Conservation (phyloP, 1,284 basidiomycete genomes). For the Moesziomyces antarcticus region DNA sequence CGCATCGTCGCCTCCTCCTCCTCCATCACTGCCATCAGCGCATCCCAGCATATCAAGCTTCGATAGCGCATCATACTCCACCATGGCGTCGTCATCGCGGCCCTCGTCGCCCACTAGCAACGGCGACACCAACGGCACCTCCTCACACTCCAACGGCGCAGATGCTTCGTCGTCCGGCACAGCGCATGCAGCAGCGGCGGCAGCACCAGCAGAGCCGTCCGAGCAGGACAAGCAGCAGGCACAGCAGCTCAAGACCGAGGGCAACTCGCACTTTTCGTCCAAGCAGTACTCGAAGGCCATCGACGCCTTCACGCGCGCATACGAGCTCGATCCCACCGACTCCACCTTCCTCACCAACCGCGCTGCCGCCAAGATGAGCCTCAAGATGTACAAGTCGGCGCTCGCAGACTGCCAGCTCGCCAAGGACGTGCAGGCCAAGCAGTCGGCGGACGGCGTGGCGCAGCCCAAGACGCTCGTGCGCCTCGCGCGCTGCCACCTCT, state of each 20-base stretch:
- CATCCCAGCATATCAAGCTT: background rate
- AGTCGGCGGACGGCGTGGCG: conserved; percentile 26
- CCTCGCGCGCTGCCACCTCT: conserved; percentile 59
- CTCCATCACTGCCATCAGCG: background rate
- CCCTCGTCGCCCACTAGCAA: conserved; percentile 13
- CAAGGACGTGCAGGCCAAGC: conserved; percentile 72
- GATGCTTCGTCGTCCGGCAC: background rate
- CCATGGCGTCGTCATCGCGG: conserved; percentile 23
- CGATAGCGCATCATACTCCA: background rate
- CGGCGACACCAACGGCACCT: background rate
- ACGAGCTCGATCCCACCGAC: conserved; percentile 75
- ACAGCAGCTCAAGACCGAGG: conserved; percentile 63
- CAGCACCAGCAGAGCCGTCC: conserved; percentile 12
- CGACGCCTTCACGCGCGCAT: conserved; percentile 57
- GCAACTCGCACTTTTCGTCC: conserved; percentile 61
- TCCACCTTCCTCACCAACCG: conserved; percentile 84
- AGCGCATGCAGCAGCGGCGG: background rate
- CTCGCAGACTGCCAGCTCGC: conserved; percentile 83
- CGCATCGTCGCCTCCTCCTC: background rate
- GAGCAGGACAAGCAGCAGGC: conserved; percentile 37
- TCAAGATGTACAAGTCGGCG: conserved; percentile 80
- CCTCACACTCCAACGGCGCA: background rate
- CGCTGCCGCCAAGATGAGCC: conserved; percentile 83
- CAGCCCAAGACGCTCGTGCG: conserved; percentile 59
- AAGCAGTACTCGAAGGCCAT: conserved; percentile 64